Percentiles rank a stretch among this genome's conserved stretches.
Evolutionary conservation across 2,329 filamentous ascomycete species (phyloP).

Genomic region (Polytolypa hystricis): DNA sequence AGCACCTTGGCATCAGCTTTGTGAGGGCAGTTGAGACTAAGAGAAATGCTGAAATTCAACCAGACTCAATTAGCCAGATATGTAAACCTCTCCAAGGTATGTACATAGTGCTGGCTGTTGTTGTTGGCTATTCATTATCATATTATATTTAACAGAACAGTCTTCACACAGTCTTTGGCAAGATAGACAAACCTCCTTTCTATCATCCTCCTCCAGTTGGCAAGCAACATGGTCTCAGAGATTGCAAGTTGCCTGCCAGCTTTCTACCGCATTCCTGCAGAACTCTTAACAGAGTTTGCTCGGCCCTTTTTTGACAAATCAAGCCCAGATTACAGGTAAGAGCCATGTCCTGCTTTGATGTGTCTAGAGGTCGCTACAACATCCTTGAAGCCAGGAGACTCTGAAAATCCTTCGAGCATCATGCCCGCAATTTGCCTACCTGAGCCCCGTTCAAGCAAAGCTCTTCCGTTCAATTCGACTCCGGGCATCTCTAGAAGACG

Average conservation of each 20-base stretch:
- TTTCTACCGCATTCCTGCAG: conserved; percentile 1
- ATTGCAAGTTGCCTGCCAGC: background rate
- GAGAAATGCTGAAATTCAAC: too few relatives aligned
- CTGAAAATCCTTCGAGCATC: background rate
- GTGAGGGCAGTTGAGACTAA: too few relatives aligned
- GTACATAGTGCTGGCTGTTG: too few relatives aligned
- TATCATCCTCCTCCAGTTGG: background rate
- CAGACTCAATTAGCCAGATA: too few relatives aligned
- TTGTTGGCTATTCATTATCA: too few relatives aligned
- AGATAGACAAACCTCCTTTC: too few relatives aligned
- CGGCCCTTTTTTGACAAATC: background rate
- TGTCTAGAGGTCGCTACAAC: background rate
- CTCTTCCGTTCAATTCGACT: background rate
- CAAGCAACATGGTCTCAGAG: background rate
- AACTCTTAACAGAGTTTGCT: background rate
- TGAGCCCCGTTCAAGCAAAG: background rate
- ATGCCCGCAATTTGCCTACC: conserved; percentile 1
- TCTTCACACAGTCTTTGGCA: too few relatives aligned
- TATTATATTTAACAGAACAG: too few relatives aligned
- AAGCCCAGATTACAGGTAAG: background rate
- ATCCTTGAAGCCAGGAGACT: background rate
- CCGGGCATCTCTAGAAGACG: background rate
- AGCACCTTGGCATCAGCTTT: too few relatives aligned
- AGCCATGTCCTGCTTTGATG: background rate
- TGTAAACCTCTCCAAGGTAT: too few relatives aligned